Percentiles rank a stretch among this genome's conserved stretches.
Evolutionary conservation across 352 stramenopile genomes (phyloP).

Genomic region (Globisporangium mamillatum): DNA sequence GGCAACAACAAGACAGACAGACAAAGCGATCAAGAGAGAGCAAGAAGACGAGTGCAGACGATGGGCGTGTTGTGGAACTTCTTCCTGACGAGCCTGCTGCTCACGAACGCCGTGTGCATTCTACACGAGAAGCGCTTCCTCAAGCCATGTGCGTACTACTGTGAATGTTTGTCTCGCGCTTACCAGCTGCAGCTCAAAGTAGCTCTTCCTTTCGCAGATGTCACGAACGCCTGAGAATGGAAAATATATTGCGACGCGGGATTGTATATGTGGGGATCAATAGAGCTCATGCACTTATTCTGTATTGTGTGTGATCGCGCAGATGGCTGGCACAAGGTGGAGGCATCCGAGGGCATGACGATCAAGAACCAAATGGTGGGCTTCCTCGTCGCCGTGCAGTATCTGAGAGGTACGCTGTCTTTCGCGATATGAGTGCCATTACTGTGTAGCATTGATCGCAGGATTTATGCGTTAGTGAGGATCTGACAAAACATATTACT

Average conservation of each 20-base stretch:
- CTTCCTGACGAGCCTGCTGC: conserved; percentile 81
- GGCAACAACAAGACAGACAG: background rate
- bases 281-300: background rate
- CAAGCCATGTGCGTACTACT: conserved; percentile 56
- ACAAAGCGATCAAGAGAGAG: background rate
- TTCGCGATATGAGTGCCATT: background rate
- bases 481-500: background rate
- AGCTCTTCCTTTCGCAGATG: background rate
- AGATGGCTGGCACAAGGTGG: conserved; percentile 86
- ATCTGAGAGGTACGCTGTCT: conserved; percentile 61
- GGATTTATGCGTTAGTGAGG: no score
- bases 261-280: background rate
- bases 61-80: conserved; percentile 90
- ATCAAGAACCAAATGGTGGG: conserved; percentile 88
- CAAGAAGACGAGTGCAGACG: background rate
- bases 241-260: background rate
- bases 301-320: background rate
- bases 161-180: background rate
- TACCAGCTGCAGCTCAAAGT: background rate
- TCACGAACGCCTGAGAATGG: background rate
- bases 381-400: conserved; percentile 83
- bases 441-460: no score
- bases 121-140: conserved; percentile 88
- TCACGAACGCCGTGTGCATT: conserved; percentile 85
- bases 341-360: conserved; percentile 75